Conservation (phyloP, 257 asterid species). For the Salvia miltiorrhiza region DNA sequence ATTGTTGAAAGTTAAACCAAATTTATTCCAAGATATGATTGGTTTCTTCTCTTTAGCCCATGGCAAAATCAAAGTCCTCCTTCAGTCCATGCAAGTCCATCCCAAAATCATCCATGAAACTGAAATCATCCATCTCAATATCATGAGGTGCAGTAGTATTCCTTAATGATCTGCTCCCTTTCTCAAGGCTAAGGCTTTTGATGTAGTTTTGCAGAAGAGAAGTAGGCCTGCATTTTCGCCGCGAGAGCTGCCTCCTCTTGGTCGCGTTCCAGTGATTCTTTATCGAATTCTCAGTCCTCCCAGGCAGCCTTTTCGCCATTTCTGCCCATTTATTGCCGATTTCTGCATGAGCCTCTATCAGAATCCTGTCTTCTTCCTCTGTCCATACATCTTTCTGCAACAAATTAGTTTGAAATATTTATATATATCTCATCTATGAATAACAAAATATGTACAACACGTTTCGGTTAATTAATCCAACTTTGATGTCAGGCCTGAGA, state of each 20-base stretch:
- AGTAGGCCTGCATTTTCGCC: conserved; percentile 64
- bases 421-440: not conserved
- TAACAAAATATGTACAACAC: too few species aligned
- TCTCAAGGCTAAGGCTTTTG: conserved; percentile 46
- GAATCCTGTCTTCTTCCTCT: conserved; percentile 73
- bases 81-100: conserved; percentile 31
- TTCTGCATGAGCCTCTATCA: conserved; percentile 65
- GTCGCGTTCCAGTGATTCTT: conserved; percentile 96
- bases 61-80: conserved; percentile 19
- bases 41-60: not conserved
- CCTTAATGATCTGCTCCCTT: conserved; percentile 20
- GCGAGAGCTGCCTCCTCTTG: conserved; percentile 70
- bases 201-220: conserved; percentile 73
- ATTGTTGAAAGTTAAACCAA: not conserved
- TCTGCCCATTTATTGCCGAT: conserved; percentile 92
- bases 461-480: too few species aligned
- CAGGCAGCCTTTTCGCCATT: conserved; percentile 65
- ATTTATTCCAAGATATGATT: not conserved
- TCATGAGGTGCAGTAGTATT: not conserved
- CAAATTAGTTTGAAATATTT: not conserved
- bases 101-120: conserved; percentile 23
- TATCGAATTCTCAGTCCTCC: conserved; percentile 84
- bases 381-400: conserved; percentile 79
- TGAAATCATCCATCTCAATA: conserved; percentile 21
- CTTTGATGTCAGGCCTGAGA: conserved; percentile 85